These are phyloP conservation scores for Saturnispora serradocipensis DNA, from an alignment of 805 yeast genomes.

Conservation along the genomic window DNA sequence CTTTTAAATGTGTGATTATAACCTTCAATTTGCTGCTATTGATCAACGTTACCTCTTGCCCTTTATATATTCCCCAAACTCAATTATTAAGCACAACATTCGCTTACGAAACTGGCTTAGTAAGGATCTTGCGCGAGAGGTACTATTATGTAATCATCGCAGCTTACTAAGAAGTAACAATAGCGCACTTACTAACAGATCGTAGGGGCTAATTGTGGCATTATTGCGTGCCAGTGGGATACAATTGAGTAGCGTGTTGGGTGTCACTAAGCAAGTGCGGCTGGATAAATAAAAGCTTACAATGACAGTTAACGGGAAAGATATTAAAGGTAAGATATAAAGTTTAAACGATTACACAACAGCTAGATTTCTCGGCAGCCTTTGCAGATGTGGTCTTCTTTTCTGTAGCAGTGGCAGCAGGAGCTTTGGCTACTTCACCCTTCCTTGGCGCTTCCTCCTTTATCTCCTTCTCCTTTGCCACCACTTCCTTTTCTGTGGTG, in stretches of 20 bases:
- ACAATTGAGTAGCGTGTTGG: background rate
- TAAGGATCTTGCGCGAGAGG: background rate
- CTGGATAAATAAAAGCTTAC: background rate
- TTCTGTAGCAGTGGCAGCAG: background rate
- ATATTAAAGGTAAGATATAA: background rate
- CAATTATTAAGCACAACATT: background rate
- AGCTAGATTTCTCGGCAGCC: slow-evolving; percentile 1
- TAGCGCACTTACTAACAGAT: background rate
- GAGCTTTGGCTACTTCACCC: background rate
- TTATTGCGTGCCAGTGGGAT: background rate
- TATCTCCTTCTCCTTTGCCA: background rate
- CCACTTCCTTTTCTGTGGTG: background rate
- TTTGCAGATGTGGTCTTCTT: background rate
- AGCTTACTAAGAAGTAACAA: background rate
- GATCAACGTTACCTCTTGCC: background rate
- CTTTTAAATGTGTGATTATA: background rate
- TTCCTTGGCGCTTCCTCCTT: background rate
- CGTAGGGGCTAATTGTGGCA: background rate
- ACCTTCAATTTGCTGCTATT: background rate
- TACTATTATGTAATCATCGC: background rate
- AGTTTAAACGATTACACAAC: slow-evolving; percentile 7
- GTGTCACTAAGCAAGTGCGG: background rate
- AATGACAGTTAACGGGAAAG: background rate
- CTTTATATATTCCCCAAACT: background rate
- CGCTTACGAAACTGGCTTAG: background rate